Evolutionary conservation across 805 yeast genomes (phyloP).

Genomic region (Cyberlindnera euphorbiiphila): DNA sequence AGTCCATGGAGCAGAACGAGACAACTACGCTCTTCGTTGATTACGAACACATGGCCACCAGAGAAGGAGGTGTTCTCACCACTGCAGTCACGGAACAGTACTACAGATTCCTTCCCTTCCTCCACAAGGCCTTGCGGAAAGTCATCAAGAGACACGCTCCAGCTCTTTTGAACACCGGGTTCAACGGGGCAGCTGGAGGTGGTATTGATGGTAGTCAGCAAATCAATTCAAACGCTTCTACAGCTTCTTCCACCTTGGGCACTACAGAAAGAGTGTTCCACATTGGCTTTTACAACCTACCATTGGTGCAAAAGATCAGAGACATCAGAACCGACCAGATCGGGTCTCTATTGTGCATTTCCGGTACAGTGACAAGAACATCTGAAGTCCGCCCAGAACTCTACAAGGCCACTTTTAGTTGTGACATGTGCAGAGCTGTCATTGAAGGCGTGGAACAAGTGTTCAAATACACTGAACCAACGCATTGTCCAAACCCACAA

Average conservation of each 20-base stretch:
- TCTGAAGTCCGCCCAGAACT: conserved; percentile 96
- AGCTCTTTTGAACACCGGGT: conserved; percentile 48
- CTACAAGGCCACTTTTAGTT: conserved; percentile 78
- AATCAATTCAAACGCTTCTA: conserved; percentile 31
- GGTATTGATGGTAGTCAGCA: conserved; percentile 14
- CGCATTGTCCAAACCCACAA: conserved; percentile 81
- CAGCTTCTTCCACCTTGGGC: conserved; percentile 40
- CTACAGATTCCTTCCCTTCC: conserved; percentile 85
- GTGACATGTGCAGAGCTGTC: conserved; percentile 82
- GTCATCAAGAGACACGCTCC: conserved; percentile 77
- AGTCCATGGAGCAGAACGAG: conserved; percentile 74
- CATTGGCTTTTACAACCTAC: conserved; percentile 83
- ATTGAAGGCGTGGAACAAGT: conserved; percentile 90
- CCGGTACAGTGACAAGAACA: conserved; percentile 95
- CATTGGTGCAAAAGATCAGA: conserved; percentile 77
- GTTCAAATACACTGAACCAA: conserved; percentile 92
- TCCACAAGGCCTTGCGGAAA: conserved; percentile 68
- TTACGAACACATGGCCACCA: conserved; percentile 67
- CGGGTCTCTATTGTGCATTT: conserved; percentile 77
- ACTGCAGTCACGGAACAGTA: conserved; percentile 87
- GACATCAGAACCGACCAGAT: conserved; percentile 87
- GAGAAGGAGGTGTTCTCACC: conserved; percentile 85
- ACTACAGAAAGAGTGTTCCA: conserved; percentile 76
- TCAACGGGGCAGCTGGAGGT: too few species aligned
- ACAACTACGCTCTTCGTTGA: conserved; percentile 78